Conservation (phyloP, 129 eudicot genomes). For the Artemisia annua region DNA sequence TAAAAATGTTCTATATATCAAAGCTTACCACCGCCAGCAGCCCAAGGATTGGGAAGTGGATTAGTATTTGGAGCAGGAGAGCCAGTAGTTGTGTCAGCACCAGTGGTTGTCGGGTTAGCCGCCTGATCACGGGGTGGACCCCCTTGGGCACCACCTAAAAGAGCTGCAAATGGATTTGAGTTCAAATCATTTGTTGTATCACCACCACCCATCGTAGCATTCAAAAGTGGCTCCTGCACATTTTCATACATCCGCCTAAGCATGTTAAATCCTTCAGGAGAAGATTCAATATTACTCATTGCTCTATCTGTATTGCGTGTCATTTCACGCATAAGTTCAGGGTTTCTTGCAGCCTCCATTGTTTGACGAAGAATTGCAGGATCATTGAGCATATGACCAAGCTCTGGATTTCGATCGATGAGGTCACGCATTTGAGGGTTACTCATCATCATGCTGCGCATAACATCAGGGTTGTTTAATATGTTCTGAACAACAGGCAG, state of each 20-base stretch:
- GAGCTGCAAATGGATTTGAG: constrained; percentile 88
- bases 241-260: constrained; percentile 97
- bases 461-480: constrained; percentile 78
- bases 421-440: constrained; percentile 94
- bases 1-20: background rate
- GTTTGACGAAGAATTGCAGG: constrained; percentile 83
- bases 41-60: constrained; percentile 95
- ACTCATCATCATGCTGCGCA: constrained; percentile 79
- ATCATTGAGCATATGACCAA: constrained; percentile 85
- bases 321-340: constrained; percentile 93
- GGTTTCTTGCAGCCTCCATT: constrained; percentile 83
- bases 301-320: constrained; percentile 95
- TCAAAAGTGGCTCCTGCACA: constrained; percentile 79
- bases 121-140: constrained; percentile 43
- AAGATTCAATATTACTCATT: constrained; percentile 90
- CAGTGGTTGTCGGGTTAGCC: constrained; percentile 61
- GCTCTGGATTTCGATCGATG: constrained; percentile 93
- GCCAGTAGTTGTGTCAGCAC: constrained; percentile 51
- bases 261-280: constrained; percentile 96
- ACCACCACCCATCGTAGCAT: constrained; percentile 67
- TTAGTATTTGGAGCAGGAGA: constrained; percentile 72
- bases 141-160: constrained; percentile 59
- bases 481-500: constrained; percentile 75
- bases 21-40: constrained; percentile 58
- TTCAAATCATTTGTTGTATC: constrained; percentile 50